Percentiles rank a stretch among this genome's conserved stretches.
Evolutionary conservation across 306 rosid species (phyloP).

Genomic region (Lathyrus tuberosus): DNA sequence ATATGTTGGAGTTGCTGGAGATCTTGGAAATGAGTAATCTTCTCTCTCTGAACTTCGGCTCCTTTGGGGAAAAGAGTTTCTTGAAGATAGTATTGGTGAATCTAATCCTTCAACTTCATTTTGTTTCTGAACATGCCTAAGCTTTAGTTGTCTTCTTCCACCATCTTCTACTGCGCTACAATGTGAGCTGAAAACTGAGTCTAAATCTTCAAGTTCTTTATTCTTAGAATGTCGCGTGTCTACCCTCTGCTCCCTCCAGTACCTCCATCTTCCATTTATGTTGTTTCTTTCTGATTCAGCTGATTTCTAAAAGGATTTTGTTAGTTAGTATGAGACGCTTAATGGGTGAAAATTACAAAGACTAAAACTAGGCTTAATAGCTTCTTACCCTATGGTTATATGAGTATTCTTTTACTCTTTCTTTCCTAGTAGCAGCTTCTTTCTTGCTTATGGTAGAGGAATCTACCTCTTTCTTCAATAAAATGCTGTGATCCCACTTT

Average conservation of each 20-base stretch:
- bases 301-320: slow-evolving; percentile 57
- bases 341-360: background rate
- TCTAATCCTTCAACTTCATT: slow-evolving; percentile 51
- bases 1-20: slow-evolving; percentile 77
- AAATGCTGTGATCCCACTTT: slow-evolving; percentile 71
- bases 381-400: slow-evolving; percentile 71
- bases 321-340: slow-evolving; percentile 21
- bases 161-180: slow-evolving; percentile 49
- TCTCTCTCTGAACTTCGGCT: slow-evolving; percentile 33
- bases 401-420: slow-evolving; percentile 63
- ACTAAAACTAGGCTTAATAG: slow-evolving; percentile 18
- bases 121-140: slow-evolving; percentile 46
- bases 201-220: slow-evolving; percentile 89
- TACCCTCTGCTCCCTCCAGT: slow-evolving; percentile 92
- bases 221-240: slow-evolving; percentile 83
- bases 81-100: slow-evolving; percentile 52
- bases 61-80: slow-evolving; percentile 30
- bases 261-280: slow-evolving; percentile 81
- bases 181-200: slow-evolving; percentile 53
- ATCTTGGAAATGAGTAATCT: slow-evolving; percentile 56
- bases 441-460: slow-evolving; percentile 58
- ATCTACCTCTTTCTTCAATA: slow-evolving; percentile 68
- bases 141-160: slow-evolving; percentile 50
- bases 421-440: slow-evolving; percentile 66
- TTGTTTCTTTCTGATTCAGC: slow-evolving; percentile 79